These are phyloP conservation scores for Boletellus emodensis DNA, from an alignment of 768 basidiomycete genomes.

Conservation along the genomic window DNA sequence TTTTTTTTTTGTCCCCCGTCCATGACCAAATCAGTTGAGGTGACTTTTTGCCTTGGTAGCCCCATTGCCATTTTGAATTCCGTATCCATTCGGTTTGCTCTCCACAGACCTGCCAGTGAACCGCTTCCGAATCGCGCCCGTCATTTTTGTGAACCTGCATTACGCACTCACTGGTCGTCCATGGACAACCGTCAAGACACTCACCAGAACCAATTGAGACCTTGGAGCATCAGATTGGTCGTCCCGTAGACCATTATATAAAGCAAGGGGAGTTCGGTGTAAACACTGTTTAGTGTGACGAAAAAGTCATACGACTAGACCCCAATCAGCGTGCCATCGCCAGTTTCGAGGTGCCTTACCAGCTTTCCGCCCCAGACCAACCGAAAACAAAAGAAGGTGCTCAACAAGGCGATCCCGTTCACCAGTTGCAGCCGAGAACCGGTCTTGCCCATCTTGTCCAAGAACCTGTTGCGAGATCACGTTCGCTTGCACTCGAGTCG, in stretches of 20 bases:
- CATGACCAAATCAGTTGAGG: slow-evolving; percentile 6
- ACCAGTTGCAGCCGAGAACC: slow-evolving; percentile 63
- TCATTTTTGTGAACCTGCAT: slow-evolving; percentile 69
- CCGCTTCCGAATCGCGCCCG: slow-evolving; percentile 57
- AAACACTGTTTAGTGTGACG: slow-evolving; percentile 51
- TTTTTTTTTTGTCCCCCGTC: neutral
- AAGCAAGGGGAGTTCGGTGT: slow-evolving; percentile 47
- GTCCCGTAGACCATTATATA: slow-evolving; percentile 49
- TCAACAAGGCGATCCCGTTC: slow-evolving; percentile 66
- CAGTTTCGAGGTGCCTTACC: slow-evolving; percentile 13
- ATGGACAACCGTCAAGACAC: slow-evolving; percentile 15
- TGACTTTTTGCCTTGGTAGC: slow-evolving; percentile 11
- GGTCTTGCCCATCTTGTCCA: slow-evolving; percentile 73
- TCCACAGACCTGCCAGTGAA: slow-evolving; percentile 36
- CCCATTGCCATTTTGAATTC: slow-evolving; percentile 13
- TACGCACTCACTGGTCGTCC: neutral
- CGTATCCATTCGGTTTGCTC: slow-evolving; percentile 11
- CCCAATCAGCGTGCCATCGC: slow-evolving; percentile 2
- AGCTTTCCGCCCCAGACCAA: slow-evolving; percentile 64
- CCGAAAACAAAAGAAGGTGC: slow-evolving; percentile 65
- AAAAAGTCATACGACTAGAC: slow-evolving; percentile 65
- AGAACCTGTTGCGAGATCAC: slow-evolving; percentile 44
- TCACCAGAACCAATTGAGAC: slow-evolving; percentile 80
- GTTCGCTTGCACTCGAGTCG: neutral
- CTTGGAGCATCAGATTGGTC: slow-evolving; percentile 65